A percentile compares a stretch with the other conserved stretches of the same genome.
Evolutionary conservation across 805 yeast species (phyloP).

Genomic region (Candida golubevii): DNA sequence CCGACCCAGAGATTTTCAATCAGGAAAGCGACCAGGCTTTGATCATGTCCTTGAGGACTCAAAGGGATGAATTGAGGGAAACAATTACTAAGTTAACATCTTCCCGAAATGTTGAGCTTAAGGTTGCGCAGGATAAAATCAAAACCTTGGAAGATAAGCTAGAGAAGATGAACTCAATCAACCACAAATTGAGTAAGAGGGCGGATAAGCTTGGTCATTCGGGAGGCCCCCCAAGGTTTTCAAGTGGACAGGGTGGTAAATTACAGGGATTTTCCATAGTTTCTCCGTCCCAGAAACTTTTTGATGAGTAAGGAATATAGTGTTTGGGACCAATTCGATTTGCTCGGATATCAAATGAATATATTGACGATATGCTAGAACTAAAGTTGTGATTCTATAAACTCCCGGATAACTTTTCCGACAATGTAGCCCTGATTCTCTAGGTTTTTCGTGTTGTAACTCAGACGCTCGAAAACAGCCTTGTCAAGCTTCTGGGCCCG

Average conservation of each 20-base stretch:
- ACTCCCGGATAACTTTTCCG: slow-evolving; percentile 34
- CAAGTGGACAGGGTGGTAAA: slow-evolving; percentile 27
- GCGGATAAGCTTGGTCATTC: slow-evolving; percentile 10
- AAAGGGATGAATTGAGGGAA: slow-evolving; percentile 41
- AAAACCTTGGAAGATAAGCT: slow-evolving; percentile 29
- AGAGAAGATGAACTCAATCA: slow-evolving; percentile 27
- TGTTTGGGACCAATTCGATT: neutral
- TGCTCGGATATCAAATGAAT: neutral
- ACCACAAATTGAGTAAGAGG: slow-evolving; percentile 31
- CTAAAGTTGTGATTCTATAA: slow-evolving; percentile 18
- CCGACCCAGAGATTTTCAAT: slow-evolving; percentile 5
- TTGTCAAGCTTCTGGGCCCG: slow-evolving; percentile 20
- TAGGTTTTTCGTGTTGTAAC: slow-evolving; percentile 26
- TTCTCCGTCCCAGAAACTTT: slow-evolving; percentile 25
- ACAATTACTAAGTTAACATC: slow-evolving; percentile 35
- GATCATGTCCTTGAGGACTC: slow-evolving; percentile 18
- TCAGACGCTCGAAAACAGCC: slow-evolving; percentile 24
- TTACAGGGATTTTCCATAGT: slow-evolving; percentile 38
- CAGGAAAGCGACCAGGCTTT: slow-evolving; percentile 14
- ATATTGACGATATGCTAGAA: neutral
- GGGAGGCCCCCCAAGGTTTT: slow-evolving; percentile 1
- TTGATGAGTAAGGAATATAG: slow-evolving; percentile 10
- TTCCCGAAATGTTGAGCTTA: slow-evolving; percentile 33
- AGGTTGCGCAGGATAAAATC: slow-evolving; percentile 32
- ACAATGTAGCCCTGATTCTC: slow-evolving; percentile 40